A percentile compares a stretch with the other conserved stretches of the same genome.
Conservation (phyloP, 352 stramenopile genomes). For the Pythium myriotylum region DNA sequence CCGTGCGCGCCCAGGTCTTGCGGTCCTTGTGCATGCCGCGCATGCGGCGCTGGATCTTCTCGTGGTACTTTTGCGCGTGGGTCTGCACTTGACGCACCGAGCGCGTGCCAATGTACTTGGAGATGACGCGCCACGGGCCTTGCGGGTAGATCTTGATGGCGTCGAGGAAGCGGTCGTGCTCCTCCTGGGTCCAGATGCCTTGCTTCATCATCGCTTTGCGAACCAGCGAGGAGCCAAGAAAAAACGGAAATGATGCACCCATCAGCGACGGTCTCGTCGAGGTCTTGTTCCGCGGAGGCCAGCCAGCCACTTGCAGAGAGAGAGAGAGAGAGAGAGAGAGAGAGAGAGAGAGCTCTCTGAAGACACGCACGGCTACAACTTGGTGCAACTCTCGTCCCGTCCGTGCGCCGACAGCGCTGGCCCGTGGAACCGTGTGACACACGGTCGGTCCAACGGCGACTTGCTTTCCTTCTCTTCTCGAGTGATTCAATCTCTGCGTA, state of each 20-base stretch:
- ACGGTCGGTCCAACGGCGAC: too few relatives aligned
- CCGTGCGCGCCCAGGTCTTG: conserved; percentile 15
- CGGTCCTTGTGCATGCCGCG: conserved; percentile 21
- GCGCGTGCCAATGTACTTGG: conserved; percentile 22
- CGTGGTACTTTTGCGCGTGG: conserved; percentile 31
- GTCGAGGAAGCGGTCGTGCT: conserved; percentile 34
- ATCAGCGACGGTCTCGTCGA: neutral
- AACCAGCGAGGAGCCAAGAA: neutral
- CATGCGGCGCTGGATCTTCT: conserved; percentile 27
- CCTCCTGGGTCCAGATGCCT: conserved; percentile 31
- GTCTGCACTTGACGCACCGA: conserved; percentile 27
- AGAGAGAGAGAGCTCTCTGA: too few relatives aligned
- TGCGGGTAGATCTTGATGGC: conserved; percentile 32
- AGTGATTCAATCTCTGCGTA: too few relatives aligned
- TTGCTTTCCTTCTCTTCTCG: too few relatives aligned
- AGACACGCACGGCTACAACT: too few relatives aligned
- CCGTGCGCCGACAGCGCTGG: too few relatives aligned
- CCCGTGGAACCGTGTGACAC: too few relatives aligned
- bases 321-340: too few relatives aligned
- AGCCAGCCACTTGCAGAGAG: too few relatives aligned
- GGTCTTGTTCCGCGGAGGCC: too few relatives aligned
- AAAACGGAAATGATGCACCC: conserved; percentile 9
- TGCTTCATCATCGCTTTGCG: conserved; percentile 18
- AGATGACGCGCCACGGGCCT: conserved; percentile 21
- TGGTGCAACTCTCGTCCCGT: too few relatives aligned